phyloP scores from a whole-genome alignment of 1,284 basidiomycete genomes.

The Apiotrichum mycotoxinovorans region DNA sequence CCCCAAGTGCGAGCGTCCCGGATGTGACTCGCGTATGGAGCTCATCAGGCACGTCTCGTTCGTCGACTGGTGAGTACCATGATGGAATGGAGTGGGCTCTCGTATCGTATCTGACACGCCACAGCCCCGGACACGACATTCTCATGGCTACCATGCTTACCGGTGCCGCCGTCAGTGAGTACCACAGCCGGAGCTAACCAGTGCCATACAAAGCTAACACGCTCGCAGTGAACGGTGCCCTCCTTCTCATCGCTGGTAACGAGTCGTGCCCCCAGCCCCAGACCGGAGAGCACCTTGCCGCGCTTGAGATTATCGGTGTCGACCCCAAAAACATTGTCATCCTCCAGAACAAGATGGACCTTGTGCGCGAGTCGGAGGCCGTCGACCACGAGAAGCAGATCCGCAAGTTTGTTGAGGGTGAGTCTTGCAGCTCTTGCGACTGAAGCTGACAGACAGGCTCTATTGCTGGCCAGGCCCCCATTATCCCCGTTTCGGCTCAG shows the following conservation, averaged over 20 bases:
- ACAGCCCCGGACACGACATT: constrained; percentile 78
- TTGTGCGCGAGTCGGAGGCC: constrained; percentile 87
- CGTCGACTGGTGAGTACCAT: constrained; percentile 59
- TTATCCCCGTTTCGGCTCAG: constrained; percentile 97
- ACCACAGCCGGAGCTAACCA: too few relatives aligned
- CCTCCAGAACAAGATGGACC: constrained; percentile 93
- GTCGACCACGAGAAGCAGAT: constrained; percentile 92
- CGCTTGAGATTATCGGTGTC: constrained; percentile 96
- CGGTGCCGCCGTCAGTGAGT: constrained; percentile 84
- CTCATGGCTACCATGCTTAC: constrained; percentile 99
- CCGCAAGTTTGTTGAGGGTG: constrained; percentile 84
- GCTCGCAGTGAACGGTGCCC: constrained; percentile 78
- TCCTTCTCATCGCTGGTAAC: constrained; percentile 92
- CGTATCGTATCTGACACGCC: not conserved
- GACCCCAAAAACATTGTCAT: constrained; percentile 92
- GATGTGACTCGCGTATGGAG: constrained; percentile 86
- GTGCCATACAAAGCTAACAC: not conserved
- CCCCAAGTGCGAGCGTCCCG: constrained; percentile 87
- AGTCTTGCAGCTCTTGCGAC: constrained; percentile 7
- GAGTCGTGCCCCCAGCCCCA: constrained; percentile 99
- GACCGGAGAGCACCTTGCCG: constrained; percentile 96
- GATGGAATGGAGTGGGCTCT: too few relatives aligned
- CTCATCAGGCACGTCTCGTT: constrained; percentile 91
- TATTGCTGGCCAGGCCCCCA: constrained; percentile 92
- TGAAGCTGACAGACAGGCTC: constrained; percentile 58